Evolutionary conservation across 345 rosid species (phyloP).

Genomic region (Eucalyptus tenuipes): DNA sequence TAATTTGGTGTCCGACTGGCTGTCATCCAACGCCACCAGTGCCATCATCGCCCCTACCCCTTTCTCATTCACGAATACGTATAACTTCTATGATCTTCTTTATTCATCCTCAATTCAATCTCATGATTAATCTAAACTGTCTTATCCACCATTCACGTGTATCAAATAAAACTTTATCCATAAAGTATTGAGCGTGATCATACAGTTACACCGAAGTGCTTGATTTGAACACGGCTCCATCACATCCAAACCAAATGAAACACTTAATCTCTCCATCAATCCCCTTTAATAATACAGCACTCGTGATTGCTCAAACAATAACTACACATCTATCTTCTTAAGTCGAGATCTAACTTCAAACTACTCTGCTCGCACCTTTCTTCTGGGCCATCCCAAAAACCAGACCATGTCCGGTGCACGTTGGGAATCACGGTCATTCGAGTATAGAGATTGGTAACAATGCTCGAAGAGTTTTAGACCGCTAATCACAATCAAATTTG

Average conservation of each 20-base stretch:
- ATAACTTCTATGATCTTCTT: not conserved
- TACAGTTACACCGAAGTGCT: not conserved
- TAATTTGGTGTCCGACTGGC: not conserved
- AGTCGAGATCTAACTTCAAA: not conserved
- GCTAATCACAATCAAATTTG: not conserved
- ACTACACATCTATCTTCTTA: not conserved
- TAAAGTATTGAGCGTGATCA: not conserved
- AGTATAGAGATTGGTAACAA: not conserved
- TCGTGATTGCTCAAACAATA: not conserved
- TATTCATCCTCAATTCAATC: not conserved
- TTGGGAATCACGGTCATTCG: not conserved
- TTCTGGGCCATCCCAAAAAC: not conserved
- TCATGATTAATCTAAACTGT: not conserved
- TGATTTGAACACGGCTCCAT: not conserved
- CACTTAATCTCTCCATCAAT: not conserved
- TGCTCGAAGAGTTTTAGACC: not conserved
- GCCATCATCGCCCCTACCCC: not conserved
- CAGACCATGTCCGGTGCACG: not conserved
- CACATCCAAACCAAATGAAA: not conserved
- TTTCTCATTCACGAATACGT: not conserved
- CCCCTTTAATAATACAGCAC: not conserved
- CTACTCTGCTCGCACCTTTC: not conserved
- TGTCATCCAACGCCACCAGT: not conserved
- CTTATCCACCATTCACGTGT: not conserved
- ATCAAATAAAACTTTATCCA: not conserved